A percentile compares a stretch with the other conserved stretches of the same genome.
Evolutionary conservation across 257 asterid genomes (phyloP).

Genomic region (Capsicum chinense): DNA sequence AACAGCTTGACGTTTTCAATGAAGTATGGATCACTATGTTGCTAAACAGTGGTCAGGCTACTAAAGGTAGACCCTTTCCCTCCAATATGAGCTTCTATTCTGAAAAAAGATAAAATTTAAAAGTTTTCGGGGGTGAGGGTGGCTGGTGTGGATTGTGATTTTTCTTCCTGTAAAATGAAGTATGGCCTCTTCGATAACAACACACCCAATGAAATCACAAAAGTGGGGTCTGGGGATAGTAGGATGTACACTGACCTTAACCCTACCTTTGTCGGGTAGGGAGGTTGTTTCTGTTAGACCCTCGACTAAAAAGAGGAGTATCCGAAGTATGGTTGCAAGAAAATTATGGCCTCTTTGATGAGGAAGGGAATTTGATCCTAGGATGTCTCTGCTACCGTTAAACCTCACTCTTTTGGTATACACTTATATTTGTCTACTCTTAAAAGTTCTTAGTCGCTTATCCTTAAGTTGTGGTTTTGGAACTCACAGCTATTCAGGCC

Average conservation of each 20-base stretch:
- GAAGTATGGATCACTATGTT: conserved; percentile 70
- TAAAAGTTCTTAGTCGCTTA: neutral
- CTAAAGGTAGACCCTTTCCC: conserved; percentile 46
- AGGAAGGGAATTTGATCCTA: neutral
- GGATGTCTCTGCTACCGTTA: neutral
- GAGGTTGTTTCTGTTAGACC: neutral
- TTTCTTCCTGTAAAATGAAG: neutral
- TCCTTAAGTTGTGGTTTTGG: conserved; percentile 25
- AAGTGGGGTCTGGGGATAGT: neutral
- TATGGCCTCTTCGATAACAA: neutral
- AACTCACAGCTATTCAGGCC: conserved; percentile 62
- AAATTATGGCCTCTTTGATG: neutral
- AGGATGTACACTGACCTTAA: neutral
- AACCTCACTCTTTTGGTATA: neutral
- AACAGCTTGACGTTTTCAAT: conserved; percentile 84
- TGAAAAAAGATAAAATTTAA: neutral
- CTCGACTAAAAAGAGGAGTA: neutral
- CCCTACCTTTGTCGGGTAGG: neutral
- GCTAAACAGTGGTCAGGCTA: conserved; percentile 59
- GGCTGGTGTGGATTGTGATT: neutral
- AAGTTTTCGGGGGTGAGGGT: neutral
- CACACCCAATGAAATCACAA: neutral
- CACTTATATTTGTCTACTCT: neutral
- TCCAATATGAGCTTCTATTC: neutral
- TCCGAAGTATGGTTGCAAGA: neutral